These are phyloP conservation scores for Rhamnella rubrinervis DNA, from an alignment of 331 rosid species.

Conservation along the genomic window DNA sequence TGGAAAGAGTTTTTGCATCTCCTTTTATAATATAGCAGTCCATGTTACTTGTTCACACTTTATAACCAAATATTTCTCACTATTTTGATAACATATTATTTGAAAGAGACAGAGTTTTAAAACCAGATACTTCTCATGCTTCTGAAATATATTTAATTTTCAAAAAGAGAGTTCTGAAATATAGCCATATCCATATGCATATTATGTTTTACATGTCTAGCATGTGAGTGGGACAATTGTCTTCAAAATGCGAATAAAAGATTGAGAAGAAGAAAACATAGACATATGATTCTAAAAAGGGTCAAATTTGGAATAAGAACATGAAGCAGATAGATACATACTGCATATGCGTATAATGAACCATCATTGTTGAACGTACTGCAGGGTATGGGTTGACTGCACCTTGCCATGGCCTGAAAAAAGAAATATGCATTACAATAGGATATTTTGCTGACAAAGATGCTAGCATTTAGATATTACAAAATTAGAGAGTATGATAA, in stretches of 20 bases:
- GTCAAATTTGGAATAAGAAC: neutral
- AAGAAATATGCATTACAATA: constrained; percentile 16
- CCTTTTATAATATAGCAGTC: neutral
- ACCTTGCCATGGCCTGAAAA: constrained; percentile 87
- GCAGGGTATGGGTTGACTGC: constrained; percentile 89
- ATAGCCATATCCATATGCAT: neutral
- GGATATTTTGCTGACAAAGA: neutral
- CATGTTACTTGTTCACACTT: neutral
- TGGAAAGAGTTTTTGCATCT: neutral
- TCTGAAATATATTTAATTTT: too few relatives aligned
- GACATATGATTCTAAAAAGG: neutral
- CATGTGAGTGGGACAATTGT: neutral
- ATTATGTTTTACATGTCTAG: neutral
- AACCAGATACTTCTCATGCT: too few relatives aligned
- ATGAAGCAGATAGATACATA: constrained; percentile 26
- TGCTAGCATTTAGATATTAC: neutral
- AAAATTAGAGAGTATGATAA: too few relatives aligned
- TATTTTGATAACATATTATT: neutral
- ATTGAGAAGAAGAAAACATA: neutral
- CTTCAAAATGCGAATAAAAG: neutral
- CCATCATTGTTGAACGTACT: constrained; percentile 89
- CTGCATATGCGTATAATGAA: constrained; percentile 83
- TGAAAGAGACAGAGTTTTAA: neutral
- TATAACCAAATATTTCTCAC: neutral
- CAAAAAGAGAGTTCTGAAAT: neutral